Evolutionary conservation across 345 rosid species (phyloP).

Genomic region (Zanthoxylum bungeanum): DNA sequence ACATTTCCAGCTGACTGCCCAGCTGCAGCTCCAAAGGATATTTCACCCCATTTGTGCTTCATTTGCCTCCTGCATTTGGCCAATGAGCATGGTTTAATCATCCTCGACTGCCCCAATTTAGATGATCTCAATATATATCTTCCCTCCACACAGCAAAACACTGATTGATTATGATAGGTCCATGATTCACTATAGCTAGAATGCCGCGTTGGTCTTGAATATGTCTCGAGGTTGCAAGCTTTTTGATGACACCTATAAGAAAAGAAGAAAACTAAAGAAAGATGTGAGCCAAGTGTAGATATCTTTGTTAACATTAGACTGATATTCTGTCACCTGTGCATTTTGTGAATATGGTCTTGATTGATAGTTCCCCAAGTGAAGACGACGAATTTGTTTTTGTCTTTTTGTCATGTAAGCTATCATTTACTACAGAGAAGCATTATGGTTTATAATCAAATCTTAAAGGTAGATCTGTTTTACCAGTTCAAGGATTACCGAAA

Average conservation of each 20-base stretch:
- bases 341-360: background rate
- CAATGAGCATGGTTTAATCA: slow-evolving; percentile 40
- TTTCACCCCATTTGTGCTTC: slow-evolving; percentile 44
- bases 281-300: background rate
- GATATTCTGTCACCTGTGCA: background rate
- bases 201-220: background rate
- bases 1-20: slow-evolving; percentile 27
- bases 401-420: background rate
- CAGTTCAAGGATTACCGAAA: background rate
- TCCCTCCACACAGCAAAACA: slow-evolving; percentile 14
- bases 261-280: background rate
- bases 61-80: slow-evolving; percentile 40
- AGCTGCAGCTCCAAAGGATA: slow-evolving; percentile 31
- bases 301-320: background rate
- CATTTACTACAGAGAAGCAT: too few relatives aligned
- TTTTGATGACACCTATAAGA: background rate
- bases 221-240: background rate
- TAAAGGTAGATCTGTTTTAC: background rate
- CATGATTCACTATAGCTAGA: background rate
- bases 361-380: background rate
- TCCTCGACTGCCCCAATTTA: slow-evolving; percentile 22
- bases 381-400: too few relatives aligned
- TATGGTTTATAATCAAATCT: background rate
- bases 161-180: background rate
- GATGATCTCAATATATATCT: slow-evolving; percentile 33